phyloP scores from a whole-genome alignment of 495 filamentous ascomycete genomes.

The Penicillium silybi region DNA sequence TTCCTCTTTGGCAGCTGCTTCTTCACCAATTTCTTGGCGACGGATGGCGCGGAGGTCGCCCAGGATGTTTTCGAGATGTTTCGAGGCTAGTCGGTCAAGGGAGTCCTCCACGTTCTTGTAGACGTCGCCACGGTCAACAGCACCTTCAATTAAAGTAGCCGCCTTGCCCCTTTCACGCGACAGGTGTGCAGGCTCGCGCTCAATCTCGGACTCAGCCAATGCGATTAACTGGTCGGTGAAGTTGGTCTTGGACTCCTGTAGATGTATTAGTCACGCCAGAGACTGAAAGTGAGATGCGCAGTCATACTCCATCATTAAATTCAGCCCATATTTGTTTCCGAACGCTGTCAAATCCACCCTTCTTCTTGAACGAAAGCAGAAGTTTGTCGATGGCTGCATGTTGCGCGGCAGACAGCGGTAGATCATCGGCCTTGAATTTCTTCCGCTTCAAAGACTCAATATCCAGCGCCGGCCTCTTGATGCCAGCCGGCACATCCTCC shows the following conservation, averaged over 20 bases:
- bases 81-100: constrained; percentile 64
- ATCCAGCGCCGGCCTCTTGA: constrained; percentile 29
- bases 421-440: constrained; percentile 79
- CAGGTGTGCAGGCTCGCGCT: constrained; percentile 71
- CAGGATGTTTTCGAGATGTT: constrained; percentile 59
- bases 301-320: constrained; percentile 68
- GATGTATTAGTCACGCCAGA: constrained; percentile 16
- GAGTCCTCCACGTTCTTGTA: constrained; percentile 69
- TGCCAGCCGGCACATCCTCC: constrained; percentile 23
- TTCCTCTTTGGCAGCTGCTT: constrained; percentile 64
- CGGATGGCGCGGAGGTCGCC: constrained; percentile 65
- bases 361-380: constrained; percentile 82
- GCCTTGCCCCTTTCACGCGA: constrained; percentile 77
- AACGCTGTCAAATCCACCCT: constrained; percentile 81
- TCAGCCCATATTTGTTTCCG: constrained; percentile 78
- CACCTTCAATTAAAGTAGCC: constrained; percentile 79
- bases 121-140: constrained; percentile 74
- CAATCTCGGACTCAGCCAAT: constrained; percentile 75
- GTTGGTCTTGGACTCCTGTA: constrained; percentile 62
- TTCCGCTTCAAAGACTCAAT: constrained; percentile 47
- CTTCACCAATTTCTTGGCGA: constrained; percentile 69
- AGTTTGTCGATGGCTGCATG: constrained; percentile 72
- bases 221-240: constrained; percentile 64
- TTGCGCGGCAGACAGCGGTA: constrained; percentile 70
- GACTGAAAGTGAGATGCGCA: constrained; percentile 1